phyloP scores from a whole-genome alignment of 148 eudicot genomes.

The Rhododendron vialii region DNA sequence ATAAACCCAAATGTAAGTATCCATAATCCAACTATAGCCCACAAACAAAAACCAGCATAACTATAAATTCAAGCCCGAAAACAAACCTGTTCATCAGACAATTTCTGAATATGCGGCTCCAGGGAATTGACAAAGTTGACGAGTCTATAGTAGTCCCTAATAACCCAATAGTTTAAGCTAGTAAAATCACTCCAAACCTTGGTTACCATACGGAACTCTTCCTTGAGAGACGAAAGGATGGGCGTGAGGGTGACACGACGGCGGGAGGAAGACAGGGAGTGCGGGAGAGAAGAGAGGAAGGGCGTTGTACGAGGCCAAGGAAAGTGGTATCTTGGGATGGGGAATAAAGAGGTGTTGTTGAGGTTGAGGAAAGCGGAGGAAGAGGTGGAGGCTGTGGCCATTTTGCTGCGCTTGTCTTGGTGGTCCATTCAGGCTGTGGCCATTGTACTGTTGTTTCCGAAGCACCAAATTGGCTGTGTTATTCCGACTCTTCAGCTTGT shows the following conservation, averaged over 20 bases:
- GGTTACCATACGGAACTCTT: conserved; percentile 36
- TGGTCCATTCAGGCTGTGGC: background rate
- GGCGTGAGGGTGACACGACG: conserved; percentile 12
- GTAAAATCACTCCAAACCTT: conserved; percentile 64
- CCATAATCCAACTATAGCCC: background rate
- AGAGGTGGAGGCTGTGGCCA: background rate
- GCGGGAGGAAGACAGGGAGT: background rate
- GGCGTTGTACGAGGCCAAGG: background rate
- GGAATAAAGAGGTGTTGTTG: conserved; percentile 1
- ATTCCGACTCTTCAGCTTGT: too few species aligned
- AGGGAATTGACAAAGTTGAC: conserved; percentile 68
- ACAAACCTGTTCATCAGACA: conserved; percentile 84
- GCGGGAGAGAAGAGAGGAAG: background rate
- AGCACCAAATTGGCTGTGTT: too few species aligned
- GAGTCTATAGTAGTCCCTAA: conserved; percentile 83
- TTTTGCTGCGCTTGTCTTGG: background rate
- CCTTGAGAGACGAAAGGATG: conserved; percentile 30
- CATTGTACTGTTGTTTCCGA: too few species aligned
- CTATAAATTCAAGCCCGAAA: conserved; percentile 4
- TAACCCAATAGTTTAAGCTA: conserved; percentile 89
- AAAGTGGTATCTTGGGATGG: background rate
- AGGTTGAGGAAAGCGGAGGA: background rate
- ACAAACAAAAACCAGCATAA: background rate
- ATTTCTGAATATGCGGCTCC: conserved; percentile 53
- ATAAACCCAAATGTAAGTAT: background rate